Conservation (phyloP, 106 monocot species). For the Vanilla planifolia region DNA sequence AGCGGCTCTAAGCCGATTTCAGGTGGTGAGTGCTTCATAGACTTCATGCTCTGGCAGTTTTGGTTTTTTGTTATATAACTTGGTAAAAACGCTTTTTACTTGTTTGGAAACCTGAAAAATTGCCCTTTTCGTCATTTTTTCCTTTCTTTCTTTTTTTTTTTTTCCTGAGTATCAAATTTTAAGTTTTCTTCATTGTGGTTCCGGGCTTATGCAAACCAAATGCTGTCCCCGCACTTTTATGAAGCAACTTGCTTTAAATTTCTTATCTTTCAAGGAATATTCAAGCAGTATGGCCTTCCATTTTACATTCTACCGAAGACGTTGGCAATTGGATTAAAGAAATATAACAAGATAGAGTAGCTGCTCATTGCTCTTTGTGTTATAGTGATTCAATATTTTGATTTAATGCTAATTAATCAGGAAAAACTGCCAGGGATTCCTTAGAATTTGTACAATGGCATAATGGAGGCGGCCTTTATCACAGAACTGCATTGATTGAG, state of each 20-base stretch:
- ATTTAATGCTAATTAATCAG: slow-evolving; percentile 16
- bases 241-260: neutral
- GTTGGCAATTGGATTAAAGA: neutral
- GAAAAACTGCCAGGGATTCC: slow-evolving; percentile 3
- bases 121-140: too few species aligned
- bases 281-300: too few species aligned
- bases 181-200: too few species aligned
- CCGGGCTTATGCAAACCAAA: neutral
- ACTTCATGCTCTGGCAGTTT: neutral
- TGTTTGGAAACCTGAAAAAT: neutral
- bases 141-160: too few species aligned
- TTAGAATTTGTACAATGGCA: slow-evolving; percentile 55
- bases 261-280: neutral
- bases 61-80: neutral
- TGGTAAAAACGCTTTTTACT: neutral
- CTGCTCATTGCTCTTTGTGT: neutral
- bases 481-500: slow-evolving; percentile 56
- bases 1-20: neutral
- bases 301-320: too few species aligned
- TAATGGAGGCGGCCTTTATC: slow-evolving; percentile 80
- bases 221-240: neutral
- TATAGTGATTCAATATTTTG: slow-evolving; percentile 6
- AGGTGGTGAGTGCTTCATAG: neutral
- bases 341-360: neutral
- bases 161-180: too few species aligned